Evolutionary conservation across 2,329 filamentous ascomycete genomes (phyloP).

Genomic region (Ophiostoma fasciatum): DNA sequence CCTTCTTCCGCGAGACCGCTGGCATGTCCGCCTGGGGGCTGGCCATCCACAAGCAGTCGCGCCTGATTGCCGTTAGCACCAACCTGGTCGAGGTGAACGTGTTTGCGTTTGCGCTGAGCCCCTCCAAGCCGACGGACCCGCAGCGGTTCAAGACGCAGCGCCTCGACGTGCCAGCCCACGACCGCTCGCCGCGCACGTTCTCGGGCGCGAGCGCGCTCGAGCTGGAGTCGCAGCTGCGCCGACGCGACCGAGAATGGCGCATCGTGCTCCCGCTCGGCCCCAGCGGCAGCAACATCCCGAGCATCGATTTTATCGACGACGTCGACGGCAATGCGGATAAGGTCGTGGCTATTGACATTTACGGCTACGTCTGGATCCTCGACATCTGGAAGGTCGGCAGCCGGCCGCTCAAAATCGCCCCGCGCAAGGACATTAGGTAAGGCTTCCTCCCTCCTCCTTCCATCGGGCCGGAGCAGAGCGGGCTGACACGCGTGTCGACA

Average conservation of each 20-base stretch:
- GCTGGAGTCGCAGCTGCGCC: slow-evolving; percentile 22
- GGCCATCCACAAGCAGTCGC: slow-evolving; percentile 64
- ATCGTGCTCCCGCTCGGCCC: slow-evolving; percentile 29
- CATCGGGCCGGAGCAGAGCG: not conserved
- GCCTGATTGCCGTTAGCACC: slow-evolving; percentile 71
- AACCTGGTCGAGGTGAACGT: slow-evolving; percentile 48
- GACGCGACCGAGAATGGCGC: slow-evolving; percentile 32
- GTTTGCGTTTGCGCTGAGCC: slow-evolving; percentile 29
- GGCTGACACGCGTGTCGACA: not conserved
- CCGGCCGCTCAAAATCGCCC: slow-evolving; percentile 14
- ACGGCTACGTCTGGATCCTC: slow-evolving; percentile 32
- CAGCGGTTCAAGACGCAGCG: slow-evolving; percentile 10
- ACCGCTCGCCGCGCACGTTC: slow-evolving; percentile 13
- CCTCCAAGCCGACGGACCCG: slow-evolving; percentile 3
- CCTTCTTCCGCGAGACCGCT: slow-evolving; percentile 65
- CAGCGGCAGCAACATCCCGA: slow-evolving; percentile 34
- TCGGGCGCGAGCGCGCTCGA: slow-evolving; percentile 9
- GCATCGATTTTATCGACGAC: slow-evolving; percentile 35
- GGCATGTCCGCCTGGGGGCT: slow-evolving; percentile 75
- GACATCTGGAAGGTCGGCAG: slow-evolving; percentile 33
- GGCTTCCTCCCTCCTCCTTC: not conserved
- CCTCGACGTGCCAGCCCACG: not conserved
- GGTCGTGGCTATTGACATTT: slow-evolving; percentile 35
- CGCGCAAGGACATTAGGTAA: not conserved
- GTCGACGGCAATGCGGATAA: slow-evolving; percentile 31